Base-by-base conservation (phyloP, 805 yeast genomes). In the Clavispora fructus region DNA sequence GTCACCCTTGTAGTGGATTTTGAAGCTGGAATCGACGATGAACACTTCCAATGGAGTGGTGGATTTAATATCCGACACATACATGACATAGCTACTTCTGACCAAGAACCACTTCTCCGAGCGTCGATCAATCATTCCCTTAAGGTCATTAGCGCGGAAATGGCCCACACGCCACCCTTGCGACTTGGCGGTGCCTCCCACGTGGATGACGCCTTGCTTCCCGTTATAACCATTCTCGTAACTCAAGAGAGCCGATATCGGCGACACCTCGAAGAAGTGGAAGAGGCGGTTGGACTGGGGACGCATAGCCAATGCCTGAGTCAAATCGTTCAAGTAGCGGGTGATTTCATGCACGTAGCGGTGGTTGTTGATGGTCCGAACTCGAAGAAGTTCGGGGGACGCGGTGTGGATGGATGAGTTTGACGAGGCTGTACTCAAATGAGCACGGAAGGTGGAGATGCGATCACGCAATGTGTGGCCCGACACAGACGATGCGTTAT, bases 101-200 rank as follows among this genome's bases (percentile, higher is more conserved):
- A 94, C 80, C 46, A 94, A 68, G 51, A 89, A 82, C 99, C 99
- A 94, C 64, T 94, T 94, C 35, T 83, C 83, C 0, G 95, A 83
- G 54, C 95, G 92, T 64, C 99, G 81, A 52, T 80, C 82, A 43
- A 92, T 85, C 96, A 94, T 89, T 32, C 87, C 90, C 54, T 80
- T 78, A 56, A 89, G 69, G 57, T 88, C 97, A 50, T 81, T 78
- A 7, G 87, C 80, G 50, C 79, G 81, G 64, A 89, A 80, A 60
- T 92, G 97, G 3, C 94, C 87, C 6, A 92, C 97, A 55, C 95
- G 75, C 98, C 99, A 94, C 2, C 99, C 98, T 61, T 89, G 95
- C 0, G 90, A 75, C 51, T 80, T 81, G 0, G 98, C 92, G 0
- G 89, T 81, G 1, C 96, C 84, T 17, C 90, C 81, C 40, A 91